Base-by-base conservation (phyloP, 345 rosid species). In the Barbarea vulgaris region DNA sequence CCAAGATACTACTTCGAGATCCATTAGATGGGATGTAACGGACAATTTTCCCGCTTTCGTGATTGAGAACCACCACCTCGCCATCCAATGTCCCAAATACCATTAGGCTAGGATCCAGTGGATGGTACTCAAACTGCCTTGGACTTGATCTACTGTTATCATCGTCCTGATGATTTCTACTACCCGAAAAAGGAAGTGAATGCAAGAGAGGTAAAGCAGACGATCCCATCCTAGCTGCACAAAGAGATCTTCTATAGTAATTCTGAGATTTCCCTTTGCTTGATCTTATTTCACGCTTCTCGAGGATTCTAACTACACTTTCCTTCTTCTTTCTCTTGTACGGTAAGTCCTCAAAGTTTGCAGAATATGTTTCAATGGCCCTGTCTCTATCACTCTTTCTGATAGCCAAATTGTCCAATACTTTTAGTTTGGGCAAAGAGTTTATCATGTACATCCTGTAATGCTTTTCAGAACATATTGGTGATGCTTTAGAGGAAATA, bases 71-170 rank as follows among this genome's bases (percentile, higher is more conserved):
- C 67, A 94, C 87, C 22, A 94, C 91, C 81, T 91, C 97, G 37
- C 98, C 98, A 69, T 94, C 97, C 73, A 94, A 80, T 76, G 98
- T 94, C 61, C 97, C 97, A 82, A 86, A 87, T 31, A 88, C 97
- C 93, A 94, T 86, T 48, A 94, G 73, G 77, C 88, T 80, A 64
- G 90, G 81, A 77, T 86, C 72, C 62, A 91, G 73, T 14, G 97
- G 97, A 84, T 94, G 95, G 83, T 94, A 94, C 79, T 94, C 98
- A 77, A 94, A 91, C 75, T 94, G 98, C 85, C 98, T 87, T 6
- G 97, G 98, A 75, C 96, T 85, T 61, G 88, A 84, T 73, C 70
- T 81, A 79, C 58, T 68, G 53, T 48, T 79, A 77, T 81, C 87
- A 76, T 79, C 77, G 41, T 84, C 85, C 28, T 51, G 69, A 65